Evolutionary conservation across 805 yeast species (phyloP), one percentile per base, ranked within the genome.

Genomic region (Lipomyces chichibuensis): DNA sequence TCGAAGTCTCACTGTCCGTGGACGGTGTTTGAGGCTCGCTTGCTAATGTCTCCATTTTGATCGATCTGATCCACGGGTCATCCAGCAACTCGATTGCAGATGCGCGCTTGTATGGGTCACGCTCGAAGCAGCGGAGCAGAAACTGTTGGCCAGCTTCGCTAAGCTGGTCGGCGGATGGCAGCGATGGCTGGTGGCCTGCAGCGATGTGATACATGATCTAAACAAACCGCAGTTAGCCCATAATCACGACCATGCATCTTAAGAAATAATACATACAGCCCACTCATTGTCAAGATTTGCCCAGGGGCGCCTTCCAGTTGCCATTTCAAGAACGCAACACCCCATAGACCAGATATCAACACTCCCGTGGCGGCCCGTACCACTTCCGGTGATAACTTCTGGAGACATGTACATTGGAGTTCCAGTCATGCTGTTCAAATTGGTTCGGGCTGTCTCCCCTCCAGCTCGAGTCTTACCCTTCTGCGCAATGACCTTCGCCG

Each of bases 321-420:
- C 91, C 98, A 95, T 95, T 77, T 95, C 98, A 57, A 94, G 77
- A 2, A 95, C 90, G 78, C 97, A 94, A 78, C 99, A 95, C 2
- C 99, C 99, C 54, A 94, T 81, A 0, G 99, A 92, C 99, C 99
- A 95, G 43, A 95, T 90, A 79, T 95, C 99, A 65, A 82, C 84
- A 2, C 88, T 86, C 2, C 93, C 93, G 70, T 83, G 85, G 64
- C 82, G 80, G 43, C 88, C 89, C 0, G 84, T 75, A 0, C 83
- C 78, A 5, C 85, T 82, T 1, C 98, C 98, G 1, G 95, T 91
- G 66, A 95, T 91, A 0, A 91, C 90, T 75, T 95, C 99, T 0
- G 99, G 99, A 0, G 98, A 92, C 98, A 95, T 94, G 79, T 95
- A 95, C 98, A 94, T 95, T 17, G 98, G 98, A 0, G 99, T 95